Percentiles rank a stretch among this genome's conserved stretches.
phyloP scores from a whole-genome alignment of 208 protist genomes.

The Vickermania spadyakhi region DNA sequence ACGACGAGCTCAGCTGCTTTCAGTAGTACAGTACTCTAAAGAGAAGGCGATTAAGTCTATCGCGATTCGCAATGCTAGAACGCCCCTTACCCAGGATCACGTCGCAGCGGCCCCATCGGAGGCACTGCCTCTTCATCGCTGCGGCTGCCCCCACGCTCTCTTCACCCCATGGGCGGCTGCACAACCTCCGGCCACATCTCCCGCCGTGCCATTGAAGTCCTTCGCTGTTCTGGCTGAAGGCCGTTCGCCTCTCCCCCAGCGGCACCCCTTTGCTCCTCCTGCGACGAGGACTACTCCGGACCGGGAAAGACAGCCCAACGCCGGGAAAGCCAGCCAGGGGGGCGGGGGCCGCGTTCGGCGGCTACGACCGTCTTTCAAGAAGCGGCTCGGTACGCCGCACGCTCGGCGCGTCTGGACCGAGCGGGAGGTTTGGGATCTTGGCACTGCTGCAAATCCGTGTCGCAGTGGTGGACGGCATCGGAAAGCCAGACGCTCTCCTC shows the following conservation, averaged over 20 bases:
- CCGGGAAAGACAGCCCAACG: not conserved
- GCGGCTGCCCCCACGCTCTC: slow-evolving; percentile 46
- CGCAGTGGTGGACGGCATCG: too few species aligned
- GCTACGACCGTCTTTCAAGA: not conserved
- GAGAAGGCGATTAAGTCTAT: too few species aligned
- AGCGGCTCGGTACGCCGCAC: not conserved
- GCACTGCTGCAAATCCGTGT: too few species aligned
- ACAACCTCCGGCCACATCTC: slow-evolving; percentile 22
- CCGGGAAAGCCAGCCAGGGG: not conserved
- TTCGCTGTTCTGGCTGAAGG: not conserved
- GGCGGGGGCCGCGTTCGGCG: not conserved
- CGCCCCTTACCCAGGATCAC: not conserved
- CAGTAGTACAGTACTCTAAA: too few species aligned
- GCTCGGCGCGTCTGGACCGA: not conserved
- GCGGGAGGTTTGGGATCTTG: too few species aligned
- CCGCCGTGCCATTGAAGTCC: not conserved
- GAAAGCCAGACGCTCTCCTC: too few species aligned
- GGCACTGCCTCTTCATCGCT: slow-evolving; percentile 16
- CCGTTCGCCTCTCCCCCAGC: not conserved
- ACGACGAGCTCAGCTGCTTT: too few species aligned
- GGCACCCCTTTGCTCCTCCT: not conserved
- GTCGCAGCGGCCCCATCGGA: not conserved
- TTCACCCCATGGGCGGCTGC: slow-evolving; percentile 41
- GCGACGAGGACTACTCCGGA: not conserved
- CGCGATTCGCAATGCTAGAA: too few species aligned